These are phyloP conservation scores for Cyclocybe aegerita DNA, from an alignment of 768 basidiomycete species.

Conservation along the genomic window DNA sequence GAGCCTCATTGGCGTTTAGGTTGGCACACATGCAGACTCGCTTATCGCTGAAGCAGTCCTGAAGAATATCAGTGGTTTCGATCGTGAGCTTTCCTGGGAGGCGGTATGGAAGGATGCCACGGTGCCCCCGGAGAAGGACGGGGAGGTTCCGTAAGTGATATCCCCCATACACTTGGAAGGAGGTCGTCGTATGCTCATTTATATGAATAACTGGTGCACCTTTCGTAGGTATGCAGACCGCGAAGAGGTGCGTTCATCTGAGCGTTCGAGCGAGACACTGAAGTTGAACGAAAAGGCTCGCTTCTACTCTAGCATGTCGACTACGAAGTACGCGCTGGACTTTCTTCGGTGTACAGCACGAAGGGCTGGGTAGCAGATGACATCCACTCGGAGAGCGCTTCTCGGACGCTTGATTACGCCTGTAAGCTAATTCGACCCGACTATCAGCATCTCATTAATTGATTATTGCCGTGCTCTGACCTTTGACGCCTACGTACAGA, in stretches of 20 bases:
- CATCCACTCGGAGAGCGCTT: conserved; percentile 76
- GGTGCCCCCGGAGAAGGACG: conserved; percentile 58
- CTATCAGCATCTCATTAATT: no score
- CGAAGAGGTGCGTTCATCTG: conserved; percentile 50
- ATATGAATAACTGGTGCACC: neutral
- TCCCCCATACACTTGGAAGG: neutral
- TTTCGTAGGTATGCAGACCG: conserved; percentile 62
- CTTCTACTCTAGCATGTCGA: conserved; percentile 53
- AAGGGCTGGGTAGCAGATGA: conserved; percentile 80
- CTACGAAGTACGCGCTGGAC: conserved; percentile 79
- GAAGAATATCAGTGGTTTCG: conserved; percentile 65
- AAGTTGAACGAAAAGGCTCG: neutral
- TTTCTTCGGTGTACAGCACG: conserved; percentile 62
- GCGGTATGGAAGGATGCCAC: conserved; percentile 76
- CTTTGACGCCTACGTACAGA: conserved; percentile 54
- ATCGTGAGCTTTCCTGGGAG: conserved; percentile 64
- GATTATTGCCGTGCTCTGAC: no score
- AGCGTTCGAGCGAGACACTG: neutral
- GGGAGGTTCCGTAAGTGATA: conserved; percentile 43
- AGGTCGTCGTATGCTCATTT: neutral
- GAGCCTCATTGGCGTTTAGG: conserved; percentile 30
- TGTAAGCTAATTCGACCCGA: no score
- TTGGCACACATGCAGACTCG: conserved; percentile 80
- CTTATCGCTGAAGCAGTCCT: conserved; percentile 70
- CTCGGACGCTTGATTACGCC: conserved; percentile 76